Percentiles rank a stretch among this genome's conserved stretches.
phyloP scores from a whole-genome alignment of 202 grass and related monocot genomes.

The Carex sylvatica region DNA sequence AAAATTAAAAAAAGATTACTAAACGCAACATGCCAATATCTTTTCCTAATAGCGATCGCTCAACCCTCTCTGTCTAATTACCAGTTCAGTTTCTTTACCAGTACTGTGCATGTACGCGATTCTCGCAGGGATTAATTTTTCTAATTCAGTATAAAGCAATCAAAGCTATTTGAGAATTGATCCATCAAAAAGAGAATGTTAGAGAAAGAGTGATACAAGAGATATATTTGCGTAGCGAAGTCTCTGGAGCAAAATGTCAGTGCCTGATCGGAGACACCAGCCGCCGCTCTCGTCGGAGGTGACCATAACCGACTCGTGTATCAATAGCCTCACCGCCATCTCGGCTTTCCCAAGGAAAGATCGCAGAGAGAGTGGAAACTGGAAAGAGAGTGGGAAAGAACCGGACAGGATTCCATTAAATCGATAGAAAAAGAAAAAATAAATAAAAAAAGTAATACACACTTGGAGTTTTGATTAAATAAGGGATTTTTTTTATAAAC shows the following conservation, averaged over 20 bases:
- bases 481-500: no score
- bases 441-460: no score
- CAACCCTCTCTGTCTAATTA: background rate
- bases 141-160: background rate
- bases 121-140: background rate
- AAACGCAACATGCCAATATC: background rate
- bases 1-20: background rate
- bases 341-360: background rate
- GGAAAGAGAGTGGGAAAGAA: background rate
- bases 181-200: background rate
- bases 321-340: slow-evolving; percentile 32
- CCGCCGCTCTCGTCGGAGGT: slow-evolving; percentile 12
- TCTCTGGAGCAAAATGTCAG: slow-evolving; percentile 48
- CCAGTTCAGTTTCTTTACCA: background rate
- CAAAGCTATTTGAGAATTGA: background rate
- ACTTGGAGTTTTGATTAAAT: no score
- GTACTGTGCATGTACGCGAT: background rate
- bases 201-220: slow-evolving; percentile 48
- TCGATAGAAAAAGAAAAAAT: no score
- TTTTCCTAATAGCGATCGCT: background rate
- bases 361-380: background rate
- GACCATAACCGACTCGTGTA: slow-evolving; percentile 38
- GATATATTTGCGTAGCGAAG: slow-evolving; percentile 58
- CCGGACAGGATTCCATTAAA: background rate
- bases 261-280: slow-evolving; percentile 39